Evolutionary conservation across 2,329 filamentous ascomycete species (phyloP).

Genomic region (Venturia pyrina): DNA sequence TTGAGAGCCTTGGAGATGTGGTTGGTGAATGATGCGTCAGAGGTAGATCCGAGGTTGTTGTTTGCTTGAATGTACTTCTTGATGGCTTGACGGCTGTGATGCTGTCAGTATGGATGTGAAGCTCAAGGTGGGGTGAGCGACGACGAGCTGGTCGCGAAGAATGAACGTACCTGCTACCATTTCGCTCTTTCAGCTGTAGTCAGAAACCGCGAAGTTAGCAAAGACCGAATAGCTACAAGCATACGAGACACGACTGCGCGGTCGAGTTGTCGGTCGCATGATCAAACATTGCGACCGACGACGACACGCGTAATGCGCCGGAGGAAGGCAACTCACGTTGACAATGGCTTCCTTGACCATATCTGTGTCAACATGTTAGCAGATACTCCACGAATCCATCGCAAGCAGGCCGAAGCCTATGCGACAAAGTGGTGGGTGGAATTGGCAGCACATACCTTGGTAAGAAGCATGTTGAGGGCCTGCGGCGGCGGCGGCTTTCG

Average conservation of each 20-base stretch:
- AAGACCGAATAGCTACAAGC: constrained; percentile 10
- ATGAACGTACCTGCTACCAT: constrained; percentile 55
- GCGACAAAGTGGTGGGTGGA: constrained; percentile 35
- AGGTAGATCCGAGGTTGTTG: constrained; percentile 51
- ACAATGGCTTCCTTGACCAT: constrained; percentile 66
- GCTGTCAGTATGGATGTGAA: constrained; percentile 13
- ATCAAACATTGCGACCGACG: constrained; percentile 4
- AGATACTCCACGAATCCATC: constrained; percentile 42
- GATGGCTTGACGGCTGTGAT: constrained; percentile 54
- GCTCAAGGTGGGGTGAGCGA: background rate
- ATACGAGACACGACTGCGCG: background rate
- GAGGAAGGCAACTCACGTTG: constrained; percentile 50
- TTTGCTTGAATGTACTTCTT: constrained; percentile 68
- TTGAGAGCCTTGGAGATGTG: constrained; percentile 82
- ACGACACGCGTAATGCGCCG: constrained; percentile 31
- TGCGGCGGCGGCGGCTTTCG: constrained; percentile 43
- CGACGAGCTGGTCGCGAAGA: constrained; percentile 15
- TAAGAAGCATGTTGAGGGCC: constrained; percentile 52
- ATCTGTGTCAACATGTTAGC: constrained; percentile 46
- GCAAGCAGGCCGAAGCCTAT: constrained; percentile 24
- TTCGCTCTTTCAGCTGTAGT: constrained; percentile 57
- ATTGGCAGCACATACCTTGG: constrained; percentile 44
- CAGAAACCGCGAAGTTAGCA: constrained; percentile 39
- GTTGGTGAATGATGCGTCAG: constrained; percentile 51
- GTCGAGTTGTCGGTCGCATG: constrained; percentile 2